Conservation (phyloP, 108 stramenopile genomes). For the Halocafeteria seosinensis region DNA sequence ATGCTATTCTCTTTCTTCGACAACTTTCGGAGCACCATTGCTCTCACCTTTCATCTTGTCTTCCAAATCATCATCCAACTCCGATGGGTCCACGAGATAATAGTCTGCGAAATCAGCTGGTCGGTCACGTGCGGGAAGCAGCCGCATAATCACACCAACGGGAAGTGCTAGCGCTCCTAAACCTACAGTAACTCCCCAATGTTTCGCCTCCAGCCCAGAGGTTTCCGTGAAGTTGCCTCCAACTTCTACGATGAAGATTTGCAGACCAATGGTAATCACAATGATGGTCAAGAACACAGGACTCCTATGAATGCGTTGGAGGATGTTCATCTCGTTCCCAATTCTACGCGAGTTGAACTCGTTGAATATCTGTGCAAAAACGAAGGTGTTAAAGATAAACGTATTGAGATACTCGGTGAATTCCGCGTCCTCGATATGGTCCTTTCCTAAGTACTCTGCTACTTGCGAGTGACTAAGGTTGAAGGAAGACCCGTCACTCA, state of each 20-base stretch:
- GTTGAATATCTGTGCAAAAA: conserved; percentile 11
- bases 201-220: neutral
- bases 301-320: neutral
- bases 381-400: conserved; percentile 16
- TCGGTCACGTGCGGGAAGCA: neutral
- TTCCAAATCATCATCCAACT: too few species aligned
- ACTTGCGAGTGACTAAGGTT: too few species aligned
- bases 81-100: too few species aligned
- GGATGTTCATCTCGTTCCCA: conserved; percentile 6
- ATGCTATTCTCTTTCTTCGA: too few species aligned
- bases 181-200: conserved; percentile 11
- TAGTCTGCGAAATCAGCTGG: too few species aligned
- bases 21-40: too few species aligned
- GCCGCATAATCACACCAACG: neutral
- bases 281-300: neutral
- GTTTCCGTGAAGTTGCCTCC: conserved; percentile 11
- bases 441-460: too few species aligned
- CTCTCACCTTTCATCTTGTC: too few species aligned
- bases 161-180: conserved; percentile 3
- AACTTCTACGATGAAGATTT: conserved; percentile 2
- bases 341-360: neutral
- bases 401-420: conserved; percentile 24
- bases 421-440: neutral
- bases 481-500: too few species aligned
- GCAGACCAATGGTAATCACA: neutral